Percentiles rank a stretch among this genome's conserved stretches.
phyloP scores from a whole-genome alignment of 2,329 filamentous ascomycete species.

The Chalaropsis thielavioides region DNA sequence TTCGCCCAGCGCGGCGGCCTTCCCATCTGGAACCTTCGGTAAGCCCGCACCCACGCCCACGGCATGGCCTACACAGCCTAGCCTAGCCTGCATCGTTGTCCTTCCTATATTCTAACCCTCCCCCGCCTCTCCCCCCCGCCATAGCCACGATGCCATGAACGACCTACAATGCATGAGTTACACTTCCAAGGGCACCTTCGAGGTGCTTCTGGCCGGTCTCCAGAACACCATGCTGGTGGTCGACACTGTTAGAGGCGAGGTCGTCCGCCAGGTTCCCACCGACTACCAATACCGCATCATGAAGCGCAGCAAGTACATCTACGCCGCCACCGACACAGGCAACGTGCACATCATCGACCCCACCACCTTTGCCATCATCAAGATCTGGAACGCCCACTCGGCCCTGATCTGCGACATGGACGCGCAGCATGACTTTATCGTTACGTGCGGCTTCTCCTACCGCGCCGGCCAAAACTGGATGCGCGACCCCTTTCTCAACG shows the following conservation, averaged over 20 bases:
- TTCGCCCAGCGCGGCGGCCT: constrained; percentile 72
- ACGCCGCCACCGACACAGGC: constrained; percentile 72
- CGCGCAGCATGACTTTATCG: constrained; percentile 82
- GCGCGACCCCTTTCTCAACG: constrained; percentile 83
- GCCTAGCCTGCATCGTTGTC: too few relatives aligned
- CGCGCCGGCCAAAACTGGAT: constrained; percentile 60
- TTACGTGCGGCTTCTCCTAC: constrained; percentile 86
- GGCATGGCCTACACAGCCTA: too few relatives aligned
- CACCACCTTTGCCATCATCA: constrained; percentile 59
- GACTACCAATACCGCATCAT: constrained; percentile 76
- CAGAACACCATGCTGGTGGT: constrained; percentile 75
- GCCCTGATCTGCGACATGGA: constrained; percentile 94
- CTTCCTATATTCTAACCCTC: too few relatives aligned
- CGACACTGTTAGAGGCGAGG: constrained; percentile 53
- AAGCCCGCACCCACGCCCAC: too few relatives aligned
- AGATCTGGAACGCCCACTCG: constrained; percentile 80
- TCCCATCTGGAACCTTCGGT: constrained; percentile 78
- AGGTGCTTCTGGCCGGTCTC: constrained; percentile 75
- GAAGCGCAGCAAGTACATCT: constrained; percentile 82
- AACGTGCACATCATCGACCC: constrained; percentile 78
- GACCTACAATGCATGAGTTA: constrained; percentile 93
- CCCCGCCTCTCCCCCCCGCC: too few relatives aligned
- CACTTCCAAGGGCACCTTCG: constrained; percentile 66
- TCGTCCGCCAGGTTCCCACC: constrained; percentile 55
- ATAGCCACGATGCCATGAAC: constrained; percentile 35